Evolutionary conservation across 805 yeast genomes (phyloP).

Genomic region (Kuraishia floccosa): DNA sequence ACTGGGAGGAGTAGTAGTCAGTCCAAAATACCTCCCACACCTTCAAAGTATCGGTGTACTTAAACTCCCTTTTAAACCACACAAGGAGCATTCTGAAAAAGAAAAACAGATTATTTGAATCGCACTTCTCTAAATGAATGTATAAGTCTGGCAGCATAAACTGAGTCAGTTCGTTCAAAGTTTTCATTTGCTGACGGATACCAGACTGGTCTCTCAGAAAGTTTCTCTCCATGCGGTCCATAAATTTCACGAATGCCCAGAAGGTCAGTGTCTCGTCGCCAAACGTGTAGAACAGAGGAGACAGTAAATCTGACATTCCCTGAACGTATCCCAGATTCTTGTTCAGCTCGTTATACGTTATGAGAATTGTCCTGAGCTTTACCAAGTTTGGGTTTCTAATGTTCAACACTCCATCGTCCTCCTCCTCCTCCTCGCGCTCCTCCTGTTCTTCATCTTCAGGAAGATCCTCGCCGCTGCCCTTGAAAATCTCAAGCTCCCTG

Average conservation of each 20-base stretch:
- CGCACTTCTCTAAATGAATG: constrained; percentile 76
- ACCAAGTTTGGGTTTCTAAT: constrained; percentile 70
- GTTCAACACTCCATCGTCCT: constrained; percentile 47
- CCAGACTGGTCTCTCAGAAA: constrained; percentile 89
- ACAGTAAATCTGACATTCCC: constrained; percentile 91
- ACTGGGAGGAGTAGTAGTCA: constrained; percentile 76
- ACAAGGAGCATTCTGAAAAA: constrained; percentile 91
- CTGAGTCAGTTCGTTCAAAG: constrained; percentile 77
- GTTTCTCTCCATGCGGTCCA: constrained; percentile 94
- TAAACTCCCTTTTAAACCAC: constrained; percentile 90
- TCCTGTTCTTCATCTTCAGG: constrained; percentile 21
- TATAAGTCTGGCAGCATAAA: constrained; percentile 82
- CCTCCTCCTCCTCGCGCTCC: constrained; percentile 21
- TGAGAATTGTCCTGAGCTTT: constrained; percentile 61
- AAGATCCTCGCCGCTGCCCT: constrained; percentile 26
- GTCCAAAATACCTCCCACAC: constrained; percentile 96
- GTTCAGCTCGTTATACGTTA: constrained; percentile 81
- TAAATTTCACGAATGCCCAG: constrained; percentile 79
- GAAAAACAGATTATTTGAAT: constrained; percentile 83
- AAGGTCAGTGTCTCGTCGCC: constrained; percentile 74
- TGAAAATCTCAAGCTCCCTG: constrained; percentile 58
- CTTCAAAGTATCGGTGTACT: constrained; percentile 60
- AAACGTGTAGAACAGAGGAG: constrained; percentile 63
- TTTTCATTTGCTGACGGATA: constrained; percentile 78
- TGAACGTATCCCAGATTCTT: constrained; percentile 87